Evolutionary conservation across 257 asterid genomes (phyloP), one percentile per base, ranked within the genome.

Genomic region (Solanum neorickii): DNA sequence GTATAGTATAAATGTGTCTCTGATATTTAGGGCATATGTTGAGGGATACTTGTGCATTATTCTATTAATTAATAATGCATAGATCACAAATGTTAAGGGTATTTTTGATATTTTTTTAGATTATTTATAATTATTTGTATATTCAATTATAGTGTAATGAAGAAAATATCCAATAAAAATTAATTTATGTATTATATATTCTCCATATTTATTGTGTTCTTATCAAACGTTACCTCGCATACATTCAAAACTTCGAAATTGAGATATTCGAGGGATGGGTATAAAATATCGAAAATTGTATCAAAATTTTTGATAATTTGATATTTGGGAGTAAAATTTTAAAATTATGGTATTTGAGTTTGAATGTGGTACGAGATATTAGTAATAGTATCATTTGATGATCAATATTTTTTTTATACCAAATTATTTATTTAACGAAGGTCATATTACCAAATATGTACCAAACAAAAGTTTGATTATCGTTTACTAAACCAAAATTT

Each of bases 321-420:
- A 9, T 52, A 52, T 52, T 52, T 9, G 4, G 11, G n/a, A 52
- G 11, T 52, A 52, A 18, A 52, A 6, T 1, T 1, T 52, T 52
- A 52, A 18, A 52, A 52, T 18, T 52, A 52, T 52, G 62, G 4
- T 52, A 18, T 18, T 52, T 9, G 2, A 10, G 5, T 56, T 56
- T 56, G 0, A 11, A 0, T 56, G 18, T 56, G 11, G n/a, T 56
- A 56, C 3, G 4, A 56, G n/a, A 56, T 0, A 56, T 56, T 7
- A 7, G n/a, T 0, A 56, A 18, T 7, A 3, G 65, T 7, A 56
- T 1, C n/a, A 56, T 18, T 56, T 56, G n/a, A 10, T 6, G 6
- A 1, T 52, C 0, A 1, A 2, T 56, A 56, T 56, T 56, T 2
- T 56, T 2, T 1, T 1, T 7, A 18, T 49, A 56, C 0, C 11